Conservation (phyloP, 192 early-diverging fungal species). For the Dissophora ornata region DNA sequence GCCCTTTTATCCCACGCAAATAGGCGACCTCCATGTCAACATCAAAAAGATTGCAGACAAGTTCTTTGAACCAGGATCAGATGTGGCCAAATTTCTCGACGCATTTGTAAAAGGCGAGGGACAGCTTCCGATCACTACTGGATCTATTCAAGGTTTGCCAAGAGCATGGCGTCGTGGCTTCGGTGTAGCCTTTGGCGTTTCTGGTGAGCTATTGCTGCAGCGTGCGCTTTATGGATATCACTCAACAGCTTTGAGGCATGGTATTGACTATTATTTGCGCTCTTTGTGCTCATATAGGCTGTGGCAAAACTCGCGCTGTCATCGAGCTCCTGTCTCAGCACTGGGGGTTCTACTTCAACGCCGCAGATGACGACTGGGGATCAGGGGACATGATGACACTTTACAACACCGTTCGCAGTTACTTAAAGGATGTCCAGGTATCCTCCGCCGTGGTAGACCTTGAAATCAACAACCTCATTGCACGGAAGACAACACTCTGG, state of each 20-base stretch:
- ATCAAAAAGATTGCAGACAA: constrained; percentile 12
- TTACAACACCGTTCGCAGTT: background rate
- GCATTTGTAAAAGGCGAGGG: constrained; percentile 9
- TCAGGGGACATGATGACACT: constrained; percentile 20
- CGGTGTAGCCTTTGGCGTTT: constrained; percentile 5
- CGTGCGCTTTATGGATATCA: too few relatives aligned
- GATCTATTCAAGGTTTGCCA: constrained; percentile 2
- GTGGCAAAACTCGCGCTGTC: constrained; percentile 26
- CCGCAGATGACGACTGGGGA: constrained; percentile 19
- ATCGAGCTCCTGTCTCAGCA: constrained; percentile 27
- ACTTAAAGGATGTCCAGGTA: background rate
- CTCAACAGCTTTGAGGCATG: too few relatives aligned
- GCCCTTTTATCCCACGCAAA: background rate
- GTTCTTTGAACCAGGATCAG: constrained; percentile 12
- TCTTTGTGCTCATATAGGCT: constrained; percentile 5
- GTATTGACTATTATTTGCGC: background rate
- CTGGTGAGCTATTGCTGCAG: background rate
- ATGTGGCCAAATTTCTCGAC: constrained; percentile 2
- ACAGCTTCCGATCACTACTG: background rate
- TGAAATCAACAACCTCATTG: constrained; percentile 5
- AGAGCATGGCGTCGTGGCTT: constrained; percentile 5
- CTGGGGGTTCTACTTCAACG: constrained; percentile 38
- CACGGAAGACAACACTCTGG: constrained; percentile 7
- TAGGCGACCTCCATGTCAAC: constrained; percentile 5
- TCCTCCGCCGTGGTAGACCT: background rate